These are phyloP conservation scores for Dicorynia guianensis DNA, from an alignment of 306 rosid species.

Conservation along the genomic window DNA sequence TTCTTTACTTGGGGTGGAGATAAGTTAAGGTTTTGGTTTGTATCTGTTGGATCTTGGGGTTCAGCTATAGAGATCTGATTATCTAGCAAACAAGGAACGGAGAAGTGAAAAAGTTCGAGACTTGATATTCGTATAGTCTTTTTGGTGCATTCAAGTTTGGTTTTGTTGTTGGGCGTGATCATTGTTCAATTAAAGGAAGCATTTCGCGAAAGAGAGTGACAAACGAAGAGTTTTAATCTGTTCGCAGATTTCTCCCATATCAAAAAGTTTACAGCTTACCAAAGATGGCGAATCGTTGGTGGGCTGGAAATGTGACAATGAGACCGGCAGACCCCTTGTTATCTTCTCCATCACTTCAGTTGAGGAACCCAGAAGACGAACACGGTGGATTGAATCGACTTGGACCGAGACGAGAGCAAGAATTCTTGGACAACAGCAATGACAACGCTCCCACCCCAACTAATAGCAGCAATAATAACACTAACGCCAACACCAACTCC, in stretches of 20 bases:
- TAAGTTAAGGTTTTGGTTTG: constrained; percentile 47
- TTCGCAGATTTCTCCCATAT: constrained; percentile 15
- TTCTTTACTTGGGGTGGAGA: neutral
- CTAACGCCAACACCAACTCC: constrained; percentile 51
- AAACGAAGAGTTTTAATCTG: neutral
- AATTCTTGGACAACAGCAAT: constrained; percentile 44
- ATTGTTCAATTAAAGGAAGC: constrained; percentile 10
- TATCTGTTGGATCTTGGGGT: constrained; percentile 38
- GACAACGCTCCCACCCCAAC: constrained; percentile 46
- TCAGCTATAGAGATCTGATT: constrained; percentile 39
- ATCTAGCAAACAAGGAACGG: constrained; percentile 3
- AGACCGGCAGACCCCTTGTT: constrained; percentile 59
- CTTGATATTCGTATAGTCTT: constrained; percentile 18
- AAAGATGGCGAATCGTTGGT: constrained; percentile 83
- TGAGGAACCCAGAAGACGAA: constrained; percentile 55
- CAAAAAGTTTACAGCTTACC: neutral
- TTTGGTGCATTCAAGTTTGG: constrained; percentile 23
- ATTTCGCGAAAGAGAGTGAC: neutral
- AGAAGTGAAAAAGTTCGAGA: neutral
- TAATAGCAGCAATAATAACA: constrained; percentile 55
- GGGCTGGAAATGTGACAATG: constrained; percentile 79
- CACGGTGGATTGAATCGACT: constrained; percentile 27
- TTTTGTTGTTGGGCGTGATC: constrained; percentile 10
- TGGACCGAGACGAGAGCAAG: constrained; percentile 58
- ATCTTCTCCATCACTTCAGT: constrained; percentile 63